Percentiles rank a stretch among this genome's conserved stretches.
These are phyloP conservation scores for Candida pseudoviswanathii DNA, from an alignment of 1,139 yeast genomes.

Conservation along the genomic window DNA sequence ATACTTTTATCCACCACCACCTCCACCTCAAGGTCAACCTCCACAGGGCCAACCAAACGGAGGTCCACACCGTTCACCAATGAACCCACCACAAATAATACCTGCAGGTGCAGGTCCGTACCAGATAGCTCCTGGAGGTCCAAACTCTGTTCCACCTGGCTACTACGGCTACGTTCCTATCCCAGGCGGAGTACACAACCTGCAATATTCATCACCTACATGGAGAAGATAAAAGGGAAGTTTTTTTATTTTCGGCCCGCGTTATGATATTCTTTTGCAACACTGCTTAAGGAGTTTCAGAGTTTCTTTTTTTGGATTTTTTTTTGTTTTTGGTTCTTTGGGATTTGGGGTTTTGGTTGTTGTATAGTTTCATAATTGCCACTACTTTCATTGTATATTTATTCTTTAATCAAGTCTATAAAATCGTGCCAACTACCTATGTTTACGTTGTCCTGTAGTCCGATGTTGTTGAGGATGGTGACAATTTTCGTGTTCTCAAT, in stretches of 20 bases:
- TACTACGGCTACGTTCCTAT: slow-evolving; percentile 40
- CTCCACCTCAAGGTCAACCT: slow-evolving; percentile 17
- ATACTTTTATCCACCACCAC: slow-evolving; percentile 22
- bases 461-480: slow-evolving; percentile 1
- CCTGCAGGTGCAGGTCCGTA: slow-evolving; percentile 23
- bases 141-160: slow-evolving; percentile 33
- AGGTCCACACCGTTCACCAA: slow-evolving; percentile 21
- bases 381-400: neutral
- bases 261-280: neutral
- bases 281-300: neutral
- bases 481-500: slow-evolving; percentile 32
- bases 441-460: slow-evolving; percentile 4
- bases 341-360: neutral
- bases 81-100: slow-evolving; percentile 15
- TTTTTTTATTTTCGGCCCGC: no score
- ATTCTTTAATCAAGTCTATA: slow-evolving; percentile 8
- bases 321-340: neutral
- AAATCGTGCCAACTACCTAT: slow-evolving; percentile 17
- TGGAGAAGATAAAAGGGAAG: slow-evolving; percentile 31
- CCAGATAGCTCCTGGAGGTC: slow-evolving; percentile 19
- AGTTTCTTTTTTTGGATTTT: neutral
- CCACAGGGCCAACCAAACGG: slow-evolving; percentile 20
- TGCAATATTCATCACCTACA: slow-evolving; percentile 30
- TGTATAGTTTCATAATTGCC: neutral
- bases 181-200: slow-evolving; percentile 30